Conservation (phyloP, 2,329 filamentous ascomycete species). For the Orbilia brochopaga region DNA sequence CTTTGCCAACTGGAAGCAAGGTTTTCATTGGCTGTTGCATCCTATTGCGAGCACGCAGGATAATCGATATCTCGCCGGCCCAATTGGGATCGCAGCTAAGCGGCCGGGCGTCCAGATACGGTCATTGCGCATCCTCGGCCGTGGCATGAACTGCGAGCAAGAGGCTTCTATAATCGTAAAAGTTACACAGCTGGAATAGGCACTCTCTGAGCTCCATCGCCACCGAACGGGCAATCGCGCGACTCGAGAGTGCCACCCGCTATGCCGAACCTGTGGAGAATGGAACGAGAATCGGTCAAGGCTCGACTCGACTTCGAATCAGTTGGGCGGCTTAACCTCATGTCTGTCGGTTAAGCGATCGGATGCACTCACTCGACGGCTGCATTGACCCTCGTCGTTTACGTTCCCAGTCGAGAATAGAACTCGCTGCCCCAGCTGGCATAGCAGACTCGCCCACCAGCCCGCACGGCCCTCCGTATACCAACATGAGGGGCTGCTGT, state of each 20-base stretch:
- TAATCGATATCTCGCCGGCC: conserved; percentile 2
- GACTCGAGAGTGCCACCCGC: not conserved
- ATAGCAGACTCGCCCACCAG: too few relatives aligned
- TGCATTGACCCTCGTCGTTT: not conserved
- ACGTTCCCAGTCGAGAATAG: too few relatives aligned
- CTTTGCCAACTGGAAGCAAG: not conserved
- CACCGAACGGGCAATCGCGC: not conserved
- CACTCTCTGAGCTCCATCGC: not conserved
- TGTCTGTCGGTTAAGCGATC: conserved; percentile 2
- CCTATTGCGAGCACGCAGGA: not conserved
- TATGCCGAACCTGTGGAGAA: not conserved
- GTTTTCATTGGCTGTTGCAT: not conserved
- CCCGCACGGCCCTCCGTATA: too few relatives aligned
- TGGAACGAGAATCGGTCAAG: not conserved
- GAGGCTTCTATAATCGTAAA: not conserved
- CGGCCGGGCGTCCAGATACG: not conserved
- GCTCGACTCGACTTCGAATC: not conserved
- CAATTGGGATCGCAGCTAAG: not conserved
- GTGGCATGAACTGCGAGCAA: not conserved
- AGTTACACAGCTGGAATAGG: not conserved
- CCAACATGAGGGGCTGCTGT: too few relatives aligned
- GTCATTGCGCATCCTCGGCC: not conserved
- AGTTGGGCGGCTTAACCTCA: not conserved
- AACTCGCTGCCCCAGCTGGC: too few relatives aligned
- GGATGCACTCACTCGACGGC: not conserved